Base-by-base conservation (phyloP, 2,329 filamentous ascomycete genomes). In the Cladophialophora exuberans region DNA sequence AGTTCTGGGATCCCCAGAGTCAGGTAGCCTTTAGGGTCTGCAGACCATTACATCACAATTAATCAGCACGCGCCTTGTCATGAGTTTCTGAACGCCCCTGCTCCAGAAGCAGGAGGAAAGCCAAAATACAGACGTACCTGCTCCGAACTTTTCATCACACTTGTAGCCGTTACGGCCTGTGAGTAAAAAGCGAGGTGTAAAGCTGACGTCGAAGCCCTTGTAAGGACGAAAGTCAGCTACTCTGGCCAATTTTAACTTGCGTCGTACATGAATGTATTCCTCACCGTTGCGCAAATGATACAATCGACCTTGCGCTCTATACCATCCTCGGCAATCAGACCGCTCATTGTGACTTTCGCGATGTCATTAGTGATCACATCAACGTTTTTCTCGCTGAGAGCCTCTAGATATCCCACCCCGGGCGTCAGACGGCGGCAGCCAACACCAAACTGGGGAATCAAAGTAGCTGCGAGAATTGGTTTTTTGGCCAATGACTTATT, bases 371-470 rank as follows among this genome's bases (percentile, higher is more conserved):
- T 71, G 6, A 72, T 74, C 2, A 67, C 52, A 9, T 62, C 38
- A 1, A 72, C 72, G 56, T 78, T 78, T 0, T 67, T 64, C 18
- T 74, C 44, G 5, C 65, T 66, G 3, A 78, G 62, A 1, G 72
- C 67, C 61, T 76, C 69, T n/a, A 77, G 67, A 53, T 75, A 77
- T 11, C 73, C 72, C 4, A 69, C 69, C 4, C 73, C 75, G 1
- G 74, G 74, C 0, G 74, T 77, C 1, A 71, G 60, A 48, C 75
- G 64, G 9, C 74, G 65, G 54, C 74, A 76, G 13, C 74, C 73
- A 9, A 73, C 66, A 22, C 68, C 69, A 64, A 75, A 76, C 53
- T 72, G 71, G 1, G 76, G 77, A 28, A 79, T 77, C 53, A 80
- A 73, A 38, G 62, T 3, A 72, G 72, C 15, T 76, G 70, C 25